phyloP scores from a whole-genome alignment of 2,329 filamentous ascomycete genomes.

The Aphanoascus verrucosus region DNA sequence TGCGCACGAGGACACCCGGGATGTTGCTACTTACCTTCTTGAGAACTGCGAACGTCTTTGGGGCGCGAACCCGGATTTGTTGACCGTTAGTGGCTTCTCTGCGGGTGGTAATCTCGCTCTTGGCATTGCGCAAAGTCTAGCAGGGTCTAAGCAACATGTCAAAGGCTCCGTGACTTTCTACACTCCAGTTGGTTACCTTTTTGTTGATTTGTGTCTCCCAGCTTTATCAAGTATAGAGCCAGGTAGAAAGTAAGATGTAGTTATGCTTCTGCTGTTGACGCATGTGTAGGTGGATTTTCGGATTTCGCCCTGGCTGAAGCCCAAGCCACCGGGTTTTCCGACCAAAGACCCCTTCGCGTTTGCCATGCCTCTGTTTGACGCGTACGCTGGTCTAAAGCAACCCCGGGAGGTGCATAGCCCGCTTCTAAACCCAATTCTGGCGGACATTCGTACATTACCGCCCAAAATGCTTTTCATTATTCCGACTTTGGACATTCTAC shows the following conservation, averaged over 20 bases:
- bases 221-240: not conserved
- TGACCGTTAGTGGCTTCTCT: conserved; percentile 39
- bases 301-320: conserved; percentile 34
- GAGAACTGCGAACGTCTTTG: conserved; percentile 29
- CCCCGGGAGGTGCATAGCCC: conserved; percentile 23
- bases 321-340: conserved; percentile 26
- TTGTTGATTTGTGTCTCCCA: not conserved
- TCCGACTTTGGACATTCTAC: conserved; percentile 34
- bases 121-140: conserved; percentile 21
- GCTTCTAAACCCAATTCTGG: conserved; percentile 32
- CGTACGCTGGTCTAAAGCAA: conserved; percentile 30
- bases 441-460: conserved; percentile 28
- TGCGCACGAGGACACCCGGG: conserved; percentile 36
- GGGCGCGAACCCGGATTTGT: conserved; percentile 30
- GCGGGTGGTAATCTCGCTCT: conserved; percentile 39
- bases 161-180: conserved; percentile 36
- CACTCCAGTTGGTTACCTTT: conserved; percentile 19
- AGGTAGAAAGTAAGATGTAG: not conserved
- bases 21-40: conserved; percentile 33
- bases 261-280: not conserved
- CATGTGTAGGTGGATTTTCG: conserved; percentile 32
- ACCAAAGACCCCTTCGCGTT: conserved; percentile 31
- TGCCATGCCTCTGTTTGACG: conserved; percentile 36
- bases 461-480: conserved; percentile 34
- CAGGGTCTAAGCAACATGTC: conserved; percentile 21